Evolutionary conservation across 768 basidiomycete species (phyloP).

Genomic region (Suillus fuscotomentosus): DNA sequence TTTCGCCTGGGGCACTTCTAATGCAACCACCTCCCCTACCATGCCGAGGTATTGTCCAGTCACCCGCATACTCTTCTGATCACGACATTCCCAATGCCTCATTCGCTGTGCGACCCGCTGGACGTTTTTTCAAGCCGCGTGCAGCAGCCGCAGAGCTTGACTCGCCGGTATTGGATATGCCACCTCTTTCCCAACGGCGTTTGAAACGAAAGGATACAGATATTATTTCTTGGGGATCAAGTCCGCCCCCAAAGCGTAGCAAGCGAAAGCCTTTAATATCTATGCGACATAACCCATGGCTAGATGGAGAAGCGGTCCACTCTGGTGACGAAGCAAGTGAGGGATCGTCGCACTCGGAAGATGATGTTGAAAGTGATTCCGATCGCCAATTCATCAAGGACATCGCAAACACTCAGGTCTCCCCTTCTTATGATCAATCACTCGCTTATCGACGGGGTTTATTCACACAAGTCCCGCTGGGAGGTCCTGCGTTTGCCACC

Average conservation of each 20-base stretch:
- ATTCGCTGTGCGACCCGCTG: conserved; percentile 44
- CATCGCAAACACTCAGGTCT: conserved; percentile 62
- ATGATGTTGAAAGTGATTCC: conserved; percentile 57
- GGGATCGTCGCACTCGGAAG: conserved; percentile 56
- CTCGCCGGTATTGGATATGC: conserved; percentile 31
- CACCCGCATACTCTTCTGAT: conserved; percentile 19
- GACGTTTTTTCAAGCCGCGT: conserved; percentile 29
- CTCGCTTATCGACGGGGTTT: conserved; percentile 70
- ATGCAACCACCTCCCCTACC: conserved; percentile 39
- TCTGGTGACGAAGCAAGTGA: conserved; percentile 78
- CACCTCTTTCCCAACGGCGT: conserved; percentile 30
- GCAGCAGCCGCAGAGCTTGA: conserved; percentile 17
- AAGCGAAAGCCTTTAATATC: conserved; percentile 25
- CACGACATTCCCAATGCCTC: conserved; percentile 37
- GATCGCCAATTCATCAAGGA: conserved; percentile 68
- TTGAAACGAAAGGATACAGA: conserved; percentile 29
- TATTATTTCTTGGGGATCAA: conserved; percentile 14
- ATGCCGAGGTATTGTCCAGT: conserved; percentile 20
- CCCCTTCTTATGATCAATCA: conserved; percentile 72
- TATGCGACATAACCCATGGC: conserved; percentile 43
- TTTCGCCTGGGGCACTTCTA: conserved; percentile 10
- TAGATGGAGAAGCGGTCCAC: conserved; percentile 72
- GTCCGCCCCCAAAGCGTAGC: conserved; percentile 19
- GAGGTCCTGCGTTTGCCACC: conserved; percentile 53
- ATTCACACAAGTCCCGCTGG: conserved; percentile 60